Base-by-base conservation (phyloP, 257 asterid species). In the Petunia secreta region DNA sequence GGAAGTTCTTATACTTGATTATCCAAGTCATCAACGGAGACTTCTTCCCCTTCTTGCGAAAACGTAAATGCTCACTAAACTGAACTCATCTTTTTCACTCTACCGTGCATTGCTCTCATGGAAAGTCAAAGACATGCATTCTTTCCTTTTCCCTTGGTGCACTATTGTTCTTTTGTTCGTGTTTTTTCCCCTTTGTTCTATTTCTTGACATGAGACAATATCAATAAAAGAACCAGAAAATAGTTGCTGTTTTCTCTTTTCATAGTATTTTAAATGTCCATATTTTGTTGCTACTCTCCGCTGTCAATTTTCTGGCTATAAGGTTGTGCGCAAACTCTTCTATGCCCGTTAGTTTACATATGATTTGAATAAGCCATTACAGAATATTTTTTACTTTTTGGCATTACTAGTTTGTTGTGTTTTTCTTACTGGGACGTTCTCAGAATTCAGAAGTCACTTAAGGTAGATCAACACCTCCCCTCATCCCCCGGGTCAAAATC, bases 1-100 rank as follows among this genome's bases (percentile, higher is more conserved):
- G 79, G 98, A 96, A 84, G 89, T 90, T 65, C 98, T 92, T 85
- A 87, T 96, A 93, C 98, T 96, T 48, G 98, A 96, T 88, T 96
- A 96, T 82, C 99, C 99, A 36, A 96, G 97, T 73, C 99, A 96
- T 90, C 98, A 92, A 80, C 87, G 95, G 2, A 91, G 98, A 75
- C 99, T 94, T 80, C 88, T 96, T 63, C 98, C 99, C 69, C 98
- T 96, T 86, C 91, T 92, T 84, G 97, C 98, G 78, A 96, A 96
- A 85, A 92, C 99, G 98, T 90, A 86, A 89, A 91, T 60, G 78
- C 86, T 37, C 37, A 15, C 37, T 59, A n/a, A 63, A n/a, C 37
- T 66, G 57, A 75, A 53, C 78, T 66, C 37, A 54, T 15, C 1
- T 75, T 34, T 38, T 8, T n/a, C 16, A 1, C 63, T 4, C 41